A percentile compares a stretch with the other conserved stretches of the same genome.
Evolutionary conservation across 768 basidiomycete species (phyloP).

Genomic region (Guyanaporus albipodus): DNA sequence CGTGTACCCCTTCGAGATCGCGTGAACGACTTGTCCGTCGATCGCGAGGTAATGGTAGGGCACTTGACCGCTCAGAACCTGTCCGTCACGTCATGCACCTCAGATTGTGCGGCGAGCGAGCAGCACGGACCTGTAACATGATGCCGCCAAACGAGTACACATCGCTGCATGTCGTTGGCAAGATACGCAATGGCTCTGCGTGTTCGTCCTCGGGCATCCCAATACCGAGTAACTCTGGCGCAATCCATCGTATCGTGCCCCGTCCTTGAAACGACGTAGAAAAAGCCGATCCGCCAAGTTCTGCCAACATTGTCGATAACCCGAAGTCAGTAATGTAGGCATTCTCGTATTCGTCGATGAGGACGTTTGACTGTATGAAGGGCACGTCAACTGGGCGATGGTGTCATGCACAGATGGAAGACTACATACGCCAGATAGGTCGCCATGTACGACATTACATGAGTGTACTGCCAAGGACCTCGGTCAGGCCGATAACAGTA

Average conservation of each 20-base stretch:
- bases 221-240: constrained; percentile 3
- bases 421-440: constrained; percentile 7
- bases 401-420: no score
- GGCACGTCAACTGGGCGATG: background rate
- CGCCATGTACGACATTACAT: constrained; percentile 5
- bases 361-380: constrained; percentile 2
- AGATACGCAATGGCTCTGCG: background rate
- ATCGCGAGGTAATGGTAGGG: constrained; percentile 11
- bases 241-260: constrained; percentile 1
- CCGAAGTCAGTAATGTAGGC: constrained; percentile 6
- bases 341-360: background rate
- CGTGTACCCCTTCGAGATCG: background rate
- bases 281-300: constrained; percentile 1
- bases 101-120: background rate
- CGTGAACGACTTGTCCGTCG: constrained; percentile 8
- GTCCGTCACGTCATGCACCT: background rate
- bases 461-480: background rate
- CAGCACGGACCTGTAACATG: background rate
- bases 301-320: constrained; percentile 3
- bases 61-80: constrained; percentile 8
- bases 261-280: background rate
- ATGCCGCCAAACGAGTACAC: constrained; percentile 5
- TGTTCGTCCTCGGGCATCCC: background rate
- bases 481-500: no score
- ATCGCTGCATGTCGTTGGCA: background rate